These are phyloP conservation scores for Lepidium sativum DNA, from an alignment of 345 rosid genomes.

Conservation along the genomic window DNA sequence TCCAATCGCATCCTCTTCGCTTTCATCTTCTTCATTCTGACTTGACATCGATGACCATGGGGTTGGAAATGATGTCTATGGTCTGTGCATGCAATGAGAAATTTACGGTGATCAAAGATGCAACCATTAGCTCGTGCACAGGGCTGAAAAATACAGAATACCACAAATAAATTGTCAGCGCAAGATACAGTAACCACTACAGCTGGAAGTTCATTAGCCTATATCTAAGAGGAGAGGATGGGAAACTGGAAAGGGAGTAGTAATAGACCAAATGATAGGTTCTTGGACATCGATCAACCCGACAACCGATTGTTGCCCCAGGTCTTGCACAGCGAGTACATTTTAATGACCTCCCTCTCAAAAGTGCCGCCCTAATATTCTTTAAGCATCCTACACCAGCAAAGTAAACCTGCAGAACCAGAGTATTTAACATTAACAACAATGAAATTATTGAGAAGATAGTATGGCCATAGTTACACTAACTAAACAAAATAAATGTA, in stretches of 20 bases:
- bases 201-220: slow-evolving; percentile 5
- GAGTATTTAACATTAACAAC: slow-evolving; percentile 11
- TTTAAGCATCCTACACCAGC: slow-evolving; percentile 96
- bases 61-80: slow-evolving; percentile 87
- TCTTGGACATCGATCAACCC: slow-evolving; percentile 95
- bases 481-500: background rate
- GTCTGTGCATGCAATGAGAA: slow-evolving; percentile 97
- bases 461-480: background rate
- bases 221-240: background rate
- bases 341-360: slow-evolving; percentile 88
- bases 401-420: slow-evolving; percentile 71
- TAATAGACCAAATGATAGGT: slow-evolving; percentile 91
- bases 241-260: slow-evolving; percentile 7
- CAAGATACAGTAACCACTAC: background rate
- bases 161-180: slow-evolving; percentile 20
- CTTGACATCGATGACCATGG: slow-evolving; percentile 45
- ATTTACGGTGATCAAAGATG: slow-evolving; percentile 94
- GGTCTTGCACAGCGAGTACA: slow-evolving; percentile 96
- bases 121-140: slow-evolving; percentile 94
- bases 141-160: slow-evolving; percentile 56
- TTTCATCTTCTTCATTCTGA: slow-evolving; percentile 65
- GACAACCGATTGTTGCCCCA: slow-evolving; percentile 98
- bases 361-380: slow-evolving; percentile 92
- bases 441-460: background rate
- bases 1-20: slow-evolving; percentile 73